Percentiles rank a stretch among this genome's conserved stretches.
These are phyloP conservation scores for Calonectria henricotiae DNA, from an alignment of 2,329 filamentous ascomycete species.

Conservation along the genomic window DNA sequence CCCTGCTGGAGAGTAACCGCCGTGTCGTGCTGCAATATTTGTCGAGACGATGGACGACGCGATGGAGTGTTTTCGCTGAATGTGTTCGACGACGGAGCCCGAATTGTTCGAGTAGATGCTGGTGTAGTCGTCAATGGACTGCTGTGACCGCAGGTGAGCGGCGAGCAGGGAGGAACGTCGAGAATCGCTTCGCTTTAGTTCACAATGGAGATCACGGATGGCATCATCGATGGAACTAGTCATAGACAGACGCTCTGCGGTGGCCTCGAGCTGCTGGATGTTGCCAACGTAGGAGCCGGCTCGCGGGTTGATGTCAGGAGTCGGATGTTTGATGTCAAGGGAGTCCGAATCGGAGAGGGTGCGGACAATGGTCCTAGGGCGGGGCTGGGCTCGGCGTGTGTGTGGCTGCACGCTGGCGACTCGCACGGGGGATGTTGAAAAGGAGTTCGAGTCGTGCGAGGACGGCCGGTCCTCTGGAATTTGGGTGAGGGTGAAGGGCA, in stretches of 20 bases:
- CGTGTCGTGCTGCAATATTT: conserved; percentile 77
- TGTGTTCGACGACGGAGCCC: conserved; percentile 50
- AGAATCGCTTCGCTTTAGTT: conserved; percentile 80
- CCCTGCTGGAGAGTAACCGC: conserved; percentile 79
- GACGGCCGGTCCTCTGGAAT: conserved; percentile 41
- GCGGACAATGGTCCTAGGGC: conserved; percentile 66
- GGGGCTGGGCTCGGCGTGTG: conserved; percentile 60
- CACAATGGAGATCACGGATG: conserved; percentile 80
- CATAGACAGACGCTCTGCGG: conserved; percentile 81
- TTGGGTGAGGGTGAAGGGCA: conserved; percentile 37
- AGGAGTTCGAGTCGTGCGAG: conserved; percentile 40
- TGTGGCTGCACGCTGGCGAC: conserved; percentile 64
- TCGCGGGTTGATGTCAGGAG: conserved; percentile 74
- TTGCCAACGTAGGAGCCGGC: conserved; percentile 77
- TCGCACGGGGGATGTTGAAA: conserved; percentile 54
- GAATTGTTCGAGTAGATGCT: conserved; percentile 52
- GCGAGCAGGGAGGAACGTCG: conserved; percentile 76
- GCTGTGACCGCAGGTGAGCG: conserved; percentile 58
- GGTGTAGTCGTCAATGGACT: conserved; percentile 44
- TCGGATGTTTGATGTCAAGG: conserved; percentile 70
- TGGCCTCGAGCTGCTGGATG: conserved; percentile 82
- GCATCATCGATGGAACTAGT: conserved; percentile 85
- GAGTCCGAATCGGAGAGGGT: conserved; percentile 64
- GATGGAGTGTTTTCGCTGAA: conserved; percentile 66
- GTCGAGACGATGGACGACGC: conserved; percentile 78